Base-by-base conservation (phyloP, 23 red algal species). In the Gracilaria domingensis region DNA sequence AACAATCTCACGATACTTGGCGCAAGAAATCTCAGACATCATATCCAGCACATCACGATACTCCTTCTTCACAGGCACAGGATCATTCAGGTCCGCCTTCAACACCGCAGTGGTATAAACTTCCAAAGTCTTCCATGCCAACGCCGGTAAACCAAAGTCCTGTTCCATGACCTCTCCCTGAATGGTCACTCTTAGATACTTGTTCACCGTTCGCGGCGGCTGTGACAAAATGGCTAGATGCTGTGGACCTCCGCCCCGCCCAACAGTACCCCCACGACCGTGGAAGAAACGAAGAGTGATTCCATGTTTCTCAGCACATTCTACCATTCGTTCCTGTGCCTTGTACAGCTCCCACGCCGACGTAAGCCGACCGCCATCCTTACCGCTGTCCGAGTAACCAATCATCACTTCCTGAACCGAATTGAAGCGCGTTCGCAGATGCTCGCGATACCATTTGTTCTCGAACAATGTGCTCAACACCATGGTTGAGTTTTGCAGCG, bases 151-250 rank as follows among this genome's bases (percentile, higher is more conserved):
- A 7, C 94, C 97, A 90, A 99, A 99, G 85, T 99, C 93, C 81
- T 99, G 97, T 76, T 99, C 91, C 77, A 96, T 96, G 4, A 99
- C 97, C 59, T 99, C 97, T 18, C 97, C 97, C 82, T 99, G 97
- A 37, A 99, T 96, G 23, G 97, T 99, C 36, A 96, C 97, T 82
- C 97, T 93, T 39, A 99, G 51, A 73, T 99, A 99, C 60, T 93
- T 84, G 75, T 99, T 99, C 65, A 99, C 93, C 8, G 97, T 96
- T 17, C 94, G 84, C 20, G 97, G 97, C 51, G 97, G 97, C 65
- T 99, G 97, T 2, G 97, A 99, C 33, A 96, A 66, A 87, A 99
- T 99, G 56, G 97, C 97, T 12, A 96, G 77, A 87, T 99, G 97
- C 66, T 99, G 97, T 30, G 97, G 97, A n/a, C 97, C 97, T 69